phyloP scores from a whole-genome alignment of 441 rosid genomes.

The Jatropha podagrica region DNA sequence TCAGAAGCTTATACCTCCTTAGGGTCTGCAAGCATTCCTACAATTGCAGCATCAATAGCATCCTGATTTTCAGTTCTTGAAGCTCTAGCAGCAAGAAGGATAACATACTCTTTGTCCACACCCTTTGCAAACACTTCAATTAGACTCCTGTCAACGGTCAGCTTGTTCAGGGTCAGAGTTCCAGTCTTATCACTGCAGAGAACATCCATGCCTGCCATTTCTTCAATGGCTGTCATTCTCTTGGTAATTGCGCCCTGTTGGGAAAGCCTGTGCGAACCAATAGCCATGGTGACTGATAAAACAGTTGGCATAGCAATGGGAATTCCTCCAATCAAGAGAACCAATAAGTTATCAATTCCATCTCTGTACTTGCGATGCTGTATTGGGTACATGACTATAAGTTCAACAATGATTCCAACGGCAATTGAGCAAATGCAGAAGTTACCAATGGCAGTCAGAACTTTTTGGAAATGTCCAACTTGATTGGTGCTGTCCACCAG shows the following conservation, averaged over 20 bases:
- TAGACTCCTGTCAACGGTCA: conserved; percentile 66
- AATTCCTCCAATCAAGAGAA: conserved; percentile 88
- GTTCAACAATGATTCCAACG: conserved; percentile 59
- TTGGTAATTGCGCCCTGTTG: conserved; percentile 94
- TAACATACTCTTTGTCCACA: conserved; percentile 72
- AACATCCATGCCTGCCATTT: conserved; percentile 98
- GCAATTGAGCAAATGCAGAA: conserved; percentile 92
- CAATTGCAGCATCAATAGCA: conserved; percentile 97
- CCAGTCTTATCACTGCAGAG: conserved; percentile 95
- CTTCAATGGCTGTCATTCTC: conserved; percentile 98
- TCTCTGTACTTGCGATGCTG: conserved; percentile 70
- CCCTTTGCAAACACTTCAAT: conserved; percentile 80
- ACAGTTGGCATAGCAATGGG: conserved; percentile 96
- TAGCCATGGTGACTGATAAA: conserved; percentile 92
- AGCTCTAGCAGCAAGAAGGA: conserved; percentile 89
- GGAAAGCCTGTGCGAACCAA: conserved; percentile 88
- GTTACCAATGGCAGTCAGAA: conserved; percentile 85
- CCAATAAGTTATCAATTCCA: conserved; percentile 83
- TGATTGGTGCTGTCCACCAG: conserved; percentile 87
- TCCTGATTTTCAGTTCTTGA: conserved; percentile 97
- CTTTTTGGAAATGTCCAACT: conserved; percentile 88
- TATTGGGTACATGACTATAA: conserved; percentile 77
- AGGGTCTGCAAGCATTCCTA: conserved; percentile 95
- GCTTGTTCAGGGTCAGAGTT: conserved; percentile 80
- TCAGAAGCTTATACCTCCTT: conserved; percentile 54